Conservation (phyloP, 345 rosid genomes). For the Psidium guajava region DNA sequence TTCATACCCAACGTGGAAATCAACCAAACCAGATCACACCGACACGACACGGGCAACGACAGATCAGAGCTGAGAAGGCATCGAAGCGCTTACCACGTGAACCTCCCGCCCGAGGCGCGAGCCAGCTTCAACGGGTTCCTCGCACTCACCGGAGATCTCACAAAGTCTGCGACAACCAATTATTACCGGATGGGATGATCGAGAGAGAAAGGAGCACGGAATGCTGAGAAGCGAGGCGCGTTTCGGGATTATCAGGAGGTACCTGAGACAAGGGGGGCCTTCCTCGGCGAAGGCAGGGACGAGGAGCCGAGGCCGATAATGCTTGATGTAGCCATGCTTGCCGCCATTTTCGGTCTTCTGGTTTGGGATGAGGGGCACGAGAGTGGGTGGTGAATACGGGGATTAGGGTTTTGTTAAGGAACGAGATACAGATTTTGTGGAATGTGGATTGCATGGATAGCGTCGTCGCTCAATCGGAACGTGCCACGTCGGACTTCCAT, state of each 20-base stretch:
- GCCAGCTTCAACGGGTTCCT: conserved; percentile 46
- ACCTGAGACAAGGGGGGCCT: conserved; percentile 48
- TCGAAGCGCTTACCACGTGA: conserved; percentile 39
- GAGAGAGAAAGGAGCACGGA: not conserved
- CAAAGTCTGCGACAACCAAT: conserved; percentile 28
- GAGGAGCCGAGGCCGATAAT: conserved; percentile 59
- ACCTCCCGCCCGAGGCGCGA: conserved; percentile 43
- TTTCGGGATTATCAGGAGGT: not conserved
- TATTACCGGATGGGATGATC: not conserved
- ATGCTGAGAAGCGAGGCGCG: too few relatives aligned
- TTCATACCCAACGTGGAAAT: not conserved
- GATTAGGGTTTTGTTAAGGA: not conserved
- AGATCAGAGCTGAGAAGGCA: not conserved
- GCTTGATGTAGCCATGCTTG: conserved; percentile 46
- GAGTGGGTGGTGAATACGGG: not conserved
- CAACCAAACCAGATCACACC: not conserved
- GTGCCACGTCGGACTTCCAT: conserved; percentile 36
- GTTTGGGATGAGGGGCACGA: not conserved
- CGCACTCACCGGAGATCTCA: conserved; percentile 38
- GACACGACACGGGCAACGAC: not conserved
- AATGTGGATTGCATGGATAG: conserved; percentile 36
- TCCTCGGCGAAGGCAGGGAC: conserved; percentile 25
- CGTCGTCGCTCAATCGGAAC: conserved; percentile 27
- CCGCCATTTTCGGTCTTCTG: conserved; percentile 32
- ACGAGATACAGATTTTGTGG: conserved; percentile 32